These are phyloP conservation scores for Zygoascus bituminiphila DNA, from an alignment of 805 yeast species.

Conservation along the genomic window DNA sequence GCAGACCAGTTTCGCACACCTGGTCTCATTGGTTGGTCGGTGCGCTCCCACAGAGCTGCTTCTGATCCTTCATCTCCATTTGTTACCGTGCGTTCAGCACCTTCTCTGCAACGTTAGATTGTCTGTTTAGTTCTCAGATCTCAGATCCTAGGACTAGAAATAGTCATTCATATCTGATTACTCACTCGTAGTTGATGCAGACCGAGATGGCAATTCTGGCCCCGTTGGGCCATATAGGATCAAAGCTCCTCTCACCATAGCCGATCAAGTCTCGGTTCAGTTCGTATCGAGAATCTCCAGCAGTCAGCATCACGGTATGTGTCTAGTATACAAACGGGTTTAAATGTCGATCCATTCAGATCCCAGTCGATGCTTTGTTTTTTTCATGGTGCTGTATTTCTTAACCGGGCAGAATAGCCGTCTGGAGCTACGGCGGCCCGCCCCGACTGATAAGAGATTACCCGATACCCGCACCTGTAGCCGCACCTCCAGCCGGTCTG, in stretches of 20 bases:
- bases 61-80: conserved; percentile 28
- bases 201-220: conserved; percentile 29
- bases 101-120: conserved; percentile 20
- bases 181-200: conserved; percentile 28
- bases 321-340: too few relatives aligned
- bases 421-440: not conserved
- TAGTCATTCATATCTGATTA: not conserved
- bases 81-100: conserved; percentile 27
- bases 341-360: too few relatives aligned
- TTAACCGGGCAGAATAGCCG: too few relatives aligned
- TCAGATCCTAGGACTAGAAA: too few relatives aligned
- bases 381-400: too few relatives aligned
- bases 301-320: not conserved
- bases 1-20: conserved; percentile 18
- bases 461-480: not conserved
- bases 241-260: conserved; percentile 26
- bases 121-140: too few relatives aligned
- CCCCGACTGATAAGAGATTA: not conserved
- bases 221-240: conserved; percentile 29
- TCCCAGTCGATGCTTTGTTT: too few relatives aligned
- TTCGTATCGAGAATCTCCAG: conserved; percentile 2
- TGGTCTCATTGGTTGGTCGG: not conserved
- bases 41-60: conserved; percentile 20
- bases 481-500: not conserved
- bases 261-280: conserved; percentile 23